Evolutionary conservation across 257 asterid genomes (phyloP), one percentile per base, ranked within the genome.

Genomic region (Ocimum tenuiflorum): DNA sequence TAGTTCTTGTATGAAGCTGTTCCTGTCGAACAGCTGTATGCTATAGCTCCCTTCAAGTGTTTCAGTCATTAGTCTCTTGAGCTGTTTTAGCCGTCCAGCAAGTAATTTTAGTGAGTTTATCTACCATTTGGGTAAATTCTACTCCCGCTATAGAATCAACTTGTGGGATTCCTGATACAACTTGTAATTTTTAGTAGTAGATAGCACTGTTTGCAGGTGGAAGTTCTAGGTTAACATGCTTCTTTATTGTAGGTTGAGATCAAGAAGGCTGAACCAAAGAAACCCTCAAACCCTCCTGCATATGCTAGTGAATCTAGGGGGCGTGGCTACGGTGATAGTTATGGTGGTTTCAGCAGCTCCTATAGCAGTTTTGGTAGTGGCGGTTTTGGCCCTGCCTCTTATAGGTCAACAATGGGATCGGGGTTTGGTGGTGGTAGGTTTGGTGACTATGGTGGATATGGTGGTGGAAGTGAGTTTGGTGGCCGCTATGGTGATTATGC

Each of bases 201-300:
- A 69, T 79, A 65, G 36, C 56, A 42, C 67, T 77, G 13, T 73
- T 68, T 77, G 79, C 80, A 78, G 85, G 76, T 67, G 72, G 68
- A 71, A 79, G 80, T 76, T 77, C 81, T 90, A 86, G 97, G 97
- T 91, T 86, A 81, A 91, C 90, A 70, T 89, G 91, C 83, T 91
- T 87, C 90, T 91, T 84, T 91, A 85, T 81, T 91, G 98, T 89
- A 91, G 98, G 98, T 91, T 89, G 98, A 91, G 96, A 79, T 89
- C 92, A 91, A 91, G 98, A 91, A 89, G 78, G 98, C 98, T 54
- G 96, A 91, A 89, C 98, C 96, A 84, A 91, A 91, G 96, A 91
- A 89, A 91, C 95, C 98, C 81, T 91, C 98, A 75, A 91, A 85
- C 95, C 88, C 91, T 51, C 85, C 85, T 41, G 88, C 95, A 23